These are phyloP conservation scores for Nakazawaea populi DNA, from an alignment of 805 yeast species.

Conservation along the genomic window DNA sequence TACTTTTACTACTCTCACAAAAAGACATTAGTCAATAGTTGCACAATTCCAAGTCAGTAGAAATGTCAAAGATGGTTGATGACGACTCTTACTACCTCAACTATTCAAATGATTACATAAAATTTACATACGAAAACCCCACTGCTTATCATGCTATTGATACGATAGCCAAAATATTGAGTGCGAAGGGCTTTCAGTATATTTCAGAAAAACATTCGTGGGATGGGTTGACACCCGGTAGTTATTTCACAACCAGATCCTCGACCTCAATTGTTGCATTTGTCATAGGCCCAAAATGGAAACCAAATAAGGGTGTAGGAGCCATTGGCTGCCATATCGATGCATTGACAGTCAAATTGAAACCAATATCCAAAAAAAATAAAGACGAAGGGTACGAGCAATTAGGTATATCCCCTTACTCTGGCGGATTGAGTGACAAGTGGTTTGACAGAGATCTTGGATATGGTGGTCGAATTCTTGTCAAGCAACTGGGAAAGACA, in stretches of 20 bases:
- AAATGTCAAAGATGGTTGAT: background rate
- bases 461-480: constrained; percentile 70
- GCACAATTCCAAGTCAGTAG: background rate
- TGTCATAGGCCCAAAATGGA: constrained; percentile 61
- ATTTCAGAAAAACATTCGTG: constrained; percentile 59
- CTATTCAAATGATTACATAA: constrained; percentile 41
- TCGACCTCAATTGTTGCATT: constrained; percentile 68
- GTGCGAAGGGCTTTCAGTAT: constrained; percentile 57
- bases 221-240: constrained; percentile 41
- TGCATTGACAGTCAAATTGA: constrained; percentile 59
- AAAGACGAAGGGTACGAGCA: constrained; percentile 68
- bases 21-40: too few species aligned
- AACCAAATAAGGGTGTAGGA: constrained; percentile 59
- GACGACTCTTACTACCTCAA: constrained; percentile 1
- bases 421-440: constrained; percentile 57
- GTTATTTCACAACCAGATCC: constrained; percentile 63
- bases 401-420: constrained; percentile 80
- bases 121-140: constrained; percentile 67
- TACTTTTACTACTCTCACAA: too few species aligned
- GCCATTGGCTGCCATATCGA: constrained; percentile 72
- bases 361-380: constrained; percentile 61
- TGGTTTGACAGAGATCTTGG: constrained; percentile 90
- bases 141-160: constrained; percentile 70
- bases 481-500: constrained; percentile 35
- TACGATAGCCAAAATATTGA: constrained; percentile 41